phyloP scores from a whole-genome alignment of 306 rosid species.

The Lathyrus oleraceus region DNA sequence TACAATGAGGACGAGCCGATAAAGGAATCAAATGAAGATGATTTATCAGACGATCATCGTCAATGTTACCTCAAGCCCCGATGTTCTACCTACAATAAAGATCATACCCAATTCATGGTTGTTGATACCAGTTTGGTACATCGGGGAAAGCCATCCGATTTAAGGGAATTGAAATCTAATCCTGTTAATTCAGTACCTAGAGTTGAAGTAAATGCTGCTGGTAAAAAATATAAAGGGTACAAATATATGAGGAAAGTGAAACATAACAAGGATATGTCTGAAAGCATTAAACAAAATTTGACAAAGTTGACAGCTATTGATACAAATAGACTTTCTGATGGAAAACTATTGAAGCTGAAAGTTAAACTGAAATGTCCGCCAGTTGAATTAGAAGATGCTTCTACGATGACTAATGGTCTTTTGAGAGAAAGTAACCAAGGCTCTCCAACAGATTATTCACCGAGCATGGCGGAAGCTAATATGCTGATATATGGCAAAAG shows the following conservation, averaged over 20 bases:
- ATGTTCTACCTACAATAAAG: slow-evolving; percentile 35
- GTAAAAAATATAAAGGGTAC: slow-evolving; percentile 36
- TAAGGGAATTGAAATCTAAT: slow-evolving; percentile 48
- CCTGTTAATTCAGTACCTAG: slow-evolving; percentile 41
- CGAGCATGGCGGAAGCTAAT: slow-evolving; percentile 33
- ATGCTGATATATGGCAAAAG: slow-evolving; percentile 29
- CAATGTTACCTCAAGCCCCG: slow-evolving; percentile 73
- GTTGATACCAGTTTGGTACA: slow-evolving; percentile 56
- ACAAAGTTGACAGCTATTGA: slow-evolving; percentile 55
- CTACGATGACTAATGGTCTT: slow-evolving; percentile 40
- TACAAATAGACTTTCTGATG: slow-evolving; percentile 53
- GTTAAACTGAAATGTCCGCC: slow-evolving; percentile 47
- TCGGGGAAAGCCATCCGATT: slow-evolving; percentile 49
- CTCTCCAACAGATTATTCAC: slow-evolving; percentile 25
- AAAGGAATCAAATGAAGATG: slow-evolving; percentile 50
- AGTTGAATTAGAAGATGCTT: slow-evolving; percentile 37
- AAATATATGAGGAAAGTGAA: slow-evolving; percentile 36
- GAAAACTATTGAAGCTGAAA: slow-evolving; percentile 50
- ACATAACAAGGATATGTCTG: slow-evolving; percentile 31
- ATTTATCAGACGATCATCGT: slow-evolving; percentile 44
- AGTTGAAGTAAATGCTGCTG: slow-evolving; percentile 35
- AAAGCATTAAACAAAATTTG: slow-evolving; percentile 34
- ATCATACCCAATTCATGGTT: too few relatives aligned
- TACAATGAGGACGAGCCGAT: slow-evolving; percentile 46
- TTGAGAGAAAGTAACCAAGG: slow-evolving; percentile 38